These are phyloP conservation scores for Diphasiastrum complanatum DNA, from an alignment of 83 land plant genomes.

Conservation along the genomic window DNA sequence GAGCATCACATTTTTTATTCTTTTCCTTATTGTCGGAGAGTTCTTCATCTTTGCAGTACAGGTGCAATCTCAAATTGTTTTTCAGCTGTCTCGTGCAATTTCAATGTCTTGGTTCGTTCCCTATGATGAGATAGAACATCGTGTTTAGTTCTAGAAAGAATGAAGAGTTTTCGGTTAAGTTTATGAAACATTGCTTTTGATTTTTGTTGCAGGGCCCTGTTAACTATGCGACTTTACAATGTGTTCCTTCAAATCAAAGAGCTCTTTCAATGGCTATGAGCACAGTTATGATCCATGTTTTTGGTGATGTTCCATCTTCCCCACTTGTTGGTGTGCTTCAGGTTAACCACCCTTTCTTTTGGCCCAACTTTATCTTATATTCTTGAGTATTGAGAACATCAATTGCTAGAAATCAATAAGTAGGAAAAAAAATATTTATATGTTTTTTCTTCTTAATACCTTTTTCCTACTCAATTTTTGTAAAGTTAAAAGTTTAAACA, in stretches of 20 bases:
- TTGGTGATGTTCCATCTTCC: conserved; percentile 99
- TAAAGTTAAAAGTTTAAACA: no score
- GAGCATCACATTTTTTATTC: conserved; percentile 55
- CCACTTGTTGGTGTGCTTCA: conserved; percentile 88
- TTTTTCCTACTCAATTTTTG: no score
- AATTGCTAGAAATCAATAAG: no score
- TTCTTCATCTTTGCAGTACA: conserved; percentile 85
- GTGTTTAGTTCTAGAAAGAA: background rate
- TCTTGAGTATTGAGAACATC: background rate
- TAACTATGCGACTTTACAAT: conserved; percentile 66
- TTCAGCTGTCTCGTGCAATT: background rate
- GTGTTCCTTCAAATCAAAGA: conserved; percentile 60
- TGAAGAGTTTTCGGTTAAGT: conserved; percentile 5
- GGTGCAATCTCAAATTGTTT: conserved; percentile 32
- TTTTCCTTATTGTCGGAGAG: conserved; percentile 77
- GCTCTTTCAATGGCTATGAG: conserved; percentile 89
- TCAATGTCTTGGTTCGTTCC: background rate
- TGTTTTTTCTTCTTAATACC: no score
- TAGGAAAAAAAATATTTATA: no score
- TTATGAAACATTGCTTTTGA: background rate
- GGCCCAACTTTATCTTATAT: background rate
- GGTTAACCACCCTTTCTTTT: conserved; percentile 40
- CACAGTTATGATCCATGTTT: conserved; percentile 83
- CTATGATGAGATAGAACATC: background rate
- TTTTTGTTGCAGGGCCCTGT: conserved; percentile 74